A percentile compares a stretch with the other conserved stretches of the same genome.
phyloP scores from a whole-genome alignment of 768 basidiomycete genomes.

The Leccinum imitatum region DNA sequence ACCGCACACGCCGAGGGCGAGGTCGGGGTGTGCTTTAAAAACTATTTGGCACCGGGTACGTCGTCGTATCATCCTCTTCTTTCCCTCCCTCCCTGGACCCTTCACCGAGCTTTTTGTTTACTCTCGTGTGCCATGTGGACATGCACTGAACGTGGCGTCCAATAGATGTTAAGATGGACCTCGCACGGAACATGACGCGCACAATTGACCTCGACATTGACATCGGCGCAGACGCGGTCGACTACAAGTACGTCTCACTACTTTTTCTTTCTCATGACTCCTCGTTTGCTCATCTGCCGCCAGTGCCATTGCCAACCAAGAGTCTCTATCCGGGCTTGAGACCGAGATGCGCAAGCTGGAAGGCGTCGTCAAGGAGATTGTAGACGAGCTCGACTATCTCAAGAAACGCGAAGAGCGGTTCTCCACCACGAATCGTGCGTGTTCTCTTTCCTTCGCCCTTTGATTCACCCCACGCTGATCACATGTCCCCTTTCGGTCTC shows the following conservation, averaged over 20 bases:
- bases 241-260: constrained; percentile 83
- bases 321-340: constrained; percentile 91
- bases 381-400: constrained; percentile 91
- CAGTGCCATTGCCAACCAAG: constrained; percentile 98
- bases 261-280: neutral
- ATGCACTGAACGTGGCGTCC: neutral
- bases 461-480: neutral
- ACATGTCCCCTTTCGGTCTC: neutral
- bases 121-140: too few species aligned
- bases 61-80: neutral
- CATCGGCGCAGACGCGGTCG: constrained; percentile 97
- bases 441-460: neutral
- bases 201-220: constrained; percentile 93
- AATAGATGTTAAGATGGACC: constrained; percentile 46
- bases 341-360: constrained; percentile 99
- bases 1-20: constrained; percentile 94
- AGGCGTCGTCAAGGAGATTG: constrained; percentile 90
- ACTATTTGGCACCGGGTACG: constrained; percentile 68
- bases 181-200: constrained; percentile 53
- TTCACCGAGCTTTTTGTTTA: too few species aligned
- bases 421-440: constrained; percentile 83
- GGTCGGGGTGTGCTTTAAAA: constrained; percentile 93
- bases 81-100: too few species aligned
- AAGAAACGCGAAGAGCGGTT: constrained; percentile 89
- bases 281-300: neutral